Percentiles rank a stretch among this genome's conserved stretches.
These are phyloP conservation scores for Ceratocystis diversiconidia DNA, from an alignment of 2,329 filamentous ascomycete genomes.

Conservation along the genomic window DNA sequence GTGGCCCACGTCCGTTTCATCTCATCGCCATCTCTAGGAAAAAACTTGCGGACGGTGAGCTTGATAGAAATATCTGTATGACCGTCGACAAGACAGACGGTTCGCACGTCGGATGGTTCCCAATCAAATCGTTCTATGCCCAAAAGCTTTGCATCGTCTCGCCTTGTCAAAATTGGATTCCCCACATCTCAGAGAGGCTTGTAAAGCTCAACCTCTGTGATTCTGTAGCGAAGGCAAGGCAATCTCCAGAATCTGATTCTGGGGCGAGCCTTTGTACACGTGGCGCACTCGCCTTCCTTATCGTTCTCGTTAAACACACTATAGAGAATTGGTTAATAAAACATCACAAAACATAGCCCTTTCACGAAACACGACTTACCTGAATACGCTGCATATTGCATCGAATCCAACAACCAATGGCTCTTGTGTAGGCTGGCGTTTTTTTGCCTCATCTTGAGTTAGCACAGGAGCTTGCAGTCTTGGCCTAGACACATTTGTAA, in stretches of 20 bases:
- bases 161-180: conserved; percentile 41
- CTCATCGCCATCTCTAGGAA: conserved; percentile 28
- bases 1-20: too few species aligned
- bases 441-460: conserved; percentile 20
- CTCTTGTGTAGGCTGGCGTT: conserved; percentile 42
- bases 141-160: conserved; percentile 19
- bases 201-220: conserved; percentile 43
- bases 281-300: conserved; percentile 35
- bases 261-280: conserved; percentile 36
- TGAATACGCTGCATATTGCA: conserved; percentile 49
- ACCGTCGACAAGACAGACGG: conserved; percentile 39
- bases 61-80: conserved; percentile 35
- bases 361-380: conserved; percentile 28
- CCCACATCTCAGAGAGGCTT: conserved; percentile 42
- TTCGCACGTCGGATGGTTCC: conserved; percentile 37
- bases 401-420: conserved; percentile 44
- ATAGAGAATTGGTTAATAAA: conserved; percentile 22
- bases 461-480: too few species aligned
- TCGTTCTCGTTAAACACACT: conserved; percentile 42
- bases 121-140: conserved; percentile 42
- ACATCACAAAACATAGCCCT: conserved; percentile 6
- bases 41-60: conserved; percentile 39
- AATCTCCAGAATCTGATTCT: conserved; percentile 39
- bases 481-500: too few species aligned
- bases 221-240: conserved; percentile 46